phyloP scores from a whole-genome alignment of 345 rosid species.

The Salix caprea region DNA sequence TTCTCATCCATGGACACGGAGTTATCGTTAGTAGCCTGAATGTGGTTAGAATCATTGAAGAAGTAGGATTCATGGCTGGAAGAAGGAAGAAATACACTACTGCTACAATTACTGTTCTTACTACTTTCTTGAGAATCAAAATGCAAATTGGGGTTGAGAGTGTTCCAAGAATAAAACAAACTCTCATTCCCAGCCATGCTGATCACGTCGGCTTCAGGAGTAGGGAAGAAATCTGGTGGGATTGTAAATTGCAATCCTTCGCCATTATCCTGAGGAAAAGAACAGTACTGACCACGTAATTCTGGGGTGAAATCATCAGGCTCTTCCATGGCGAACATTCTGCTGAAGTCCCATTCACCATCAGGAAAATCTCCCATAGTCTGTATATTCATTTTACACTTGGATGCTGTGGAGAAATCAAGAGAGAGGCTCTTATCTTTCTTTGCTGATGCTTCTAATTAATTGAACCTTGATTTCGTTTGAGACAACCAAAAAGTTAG shows the following conservation, averaged over 20 bases:
- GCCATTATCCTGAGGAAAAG: conserved; percentile 24
- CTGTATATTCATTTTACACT: conserved; percentile 27
- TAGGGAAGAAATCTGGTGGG: conserved; percentile 19
- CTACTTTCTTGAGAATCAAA: conserved; percentile 29
- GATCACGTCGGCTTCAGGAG: conserved; percentile 23
- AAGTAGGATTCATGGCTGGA: conserved; percentile 16
- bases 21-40: conserved; percentile 14
- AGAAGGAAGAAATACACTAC: conserved; percentile 14
- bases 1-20: conserved; percentile 26
- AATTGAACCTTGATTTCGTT: conserved; percentile 11
- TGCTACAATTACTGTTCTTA: conserved; percentile 19
- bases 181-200: conserved; percentile 18
- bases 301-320: conserved; percentile 34
- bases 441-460: background rate
- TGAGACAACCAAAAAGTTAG: conserved; percentile 21
- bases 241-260: conserved; percentile 7
- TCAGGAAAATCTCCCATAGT: conserved; percentile 36
- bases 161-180: conserved; percentile 23
- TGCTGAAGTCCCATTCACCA: conserved; percentile 49
- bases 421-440: conserved; percentile 2
- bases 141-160: conserved; percentile 16
- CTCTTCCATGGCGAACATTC: conserved; percentile 33
- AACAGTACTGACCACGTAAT: conserved; percentile 22
- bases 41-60: conserved; percentile 16
- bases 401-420: conserved; percentile 3